Base-by-base conservation (phyloP, 306 rosid species). In the Quercus robur region DNA sequence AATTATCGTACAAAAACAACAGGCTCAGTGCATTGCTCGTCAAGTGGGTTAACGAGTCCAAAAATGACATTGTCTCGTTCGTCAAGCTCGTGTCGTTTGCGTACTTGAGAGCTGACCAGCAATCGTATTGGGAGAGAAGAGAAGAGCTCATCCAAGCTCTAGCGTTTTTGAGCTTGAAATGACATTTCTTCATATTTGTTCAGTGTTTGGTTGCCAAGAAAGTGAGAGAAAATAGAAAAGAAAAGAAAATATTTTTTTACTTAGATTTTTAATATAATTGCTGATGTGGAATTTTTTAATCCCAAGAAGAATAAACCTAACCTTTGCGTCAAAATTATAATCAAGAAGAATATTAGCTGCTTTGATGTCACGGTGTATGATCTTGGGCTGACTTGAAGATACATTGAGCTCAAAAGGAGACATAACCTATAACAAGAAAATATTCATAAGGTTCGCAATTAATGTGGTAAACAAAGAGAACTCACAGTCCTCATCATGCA, bases 111-210 rank as follows among this genome's bases (percentile, higher is more conserved):
- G 81, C 87, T 21, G 86, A 91, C 91, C 89, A 85, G 89, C 98
- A 95, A 74, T 87, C 99, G 87, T 87, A 93, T 74, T 93, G 98
- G 80, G 75, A 88, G 0, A 80, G 86, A 41, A 91, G 62, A 1
- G 96, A 88, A 31, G 98, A 91, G 81, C 89, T 84, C 59, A 95
- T 82, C 89, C 96, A 89, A 0, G 97, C 96, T 6, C 97, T 87
- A 0, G 91, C 92, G 83, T 86, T 92, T 78, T 91, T 90, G 28
- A 2, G 71, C 25, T 23, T 23, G 25, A 23, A 23, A 23, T 23
- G 25, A 23, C 25, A 23, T 23, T 23, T 23, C 25, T 23, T 23
- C 25, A 23, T 23, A 23, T 23, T 23, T 23, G 25, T 23, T 23
- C 25, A 23, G 1, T 23, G 25, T 23, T 23, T 23, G 25, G 25